phyloP scores from a whole-genome alignment of 2,329 filamentous ascomycete genomes.

The Fusarium mundagurra region DNA sequence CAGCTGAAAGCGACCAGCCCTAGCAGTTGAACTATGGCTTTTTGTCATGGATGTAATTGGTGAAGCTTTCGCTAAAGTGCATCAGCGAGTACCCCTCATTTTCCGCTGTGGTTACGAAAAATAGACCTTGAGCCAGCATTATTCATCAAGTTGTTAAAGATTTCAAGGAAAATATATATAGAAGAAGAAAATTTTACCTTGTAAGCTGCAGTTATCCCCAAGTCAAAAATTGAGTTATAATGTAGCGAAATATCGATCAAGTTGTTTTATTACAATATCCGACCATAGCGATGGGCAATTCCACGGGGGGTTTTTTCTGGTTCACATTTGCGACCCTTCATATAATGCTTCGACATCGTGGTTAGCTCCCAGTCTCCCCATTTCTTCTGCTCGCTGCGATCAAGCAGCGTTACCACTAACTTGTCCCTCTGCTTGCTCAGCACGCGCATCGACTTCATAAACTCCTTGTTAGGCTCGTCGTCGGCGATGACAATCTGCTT shows the following conservation, averaged over 20 bases:
- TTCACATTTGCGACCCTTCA: not conserved
- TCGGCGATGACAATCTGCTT: not conserved
- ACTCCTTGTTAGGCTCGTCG: not conserved
- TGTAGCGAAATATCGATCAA: too few relatives aligned
- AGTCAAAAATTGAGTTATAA: too few relatives aligned
- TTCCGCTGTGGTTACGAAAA: not conserved
- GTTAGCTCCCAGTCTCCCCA: slow-evolving; percentile 23
- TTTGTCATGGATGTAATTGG: not conserved
- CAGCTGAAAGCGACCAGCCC: not conserved
- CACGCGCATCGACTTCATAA: slow-evolving; percentile 27
- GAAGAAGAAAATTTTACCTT: too few relatives aligned
- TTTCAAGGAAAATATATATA: not conserved
- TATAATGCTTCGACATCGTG: not conserved
- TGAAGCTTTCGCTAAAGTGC: not conserved
- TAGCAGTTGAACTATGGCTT: not conserved
- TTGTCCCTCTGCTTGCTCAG: slow-evolving; percentile 8
- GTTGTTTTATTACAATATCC: too few relatives aligned
- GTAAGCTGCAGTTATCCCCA: too few relatives aligned
- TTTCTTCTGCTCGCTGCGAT: not conserved
- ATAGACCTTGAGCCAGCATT: not conserved
- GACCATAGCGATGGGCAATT: not conserved
- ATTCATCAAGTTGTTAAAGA: not conserved
- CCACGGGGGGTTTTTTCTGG: not conserved
- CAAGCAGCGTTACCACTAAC: not conserved
- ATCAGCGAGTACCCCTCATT: not conserved